phyloP scores from a whole-genome alignment of 352 stramenopile species.

The Globisporangium carolinianum region DNA sequence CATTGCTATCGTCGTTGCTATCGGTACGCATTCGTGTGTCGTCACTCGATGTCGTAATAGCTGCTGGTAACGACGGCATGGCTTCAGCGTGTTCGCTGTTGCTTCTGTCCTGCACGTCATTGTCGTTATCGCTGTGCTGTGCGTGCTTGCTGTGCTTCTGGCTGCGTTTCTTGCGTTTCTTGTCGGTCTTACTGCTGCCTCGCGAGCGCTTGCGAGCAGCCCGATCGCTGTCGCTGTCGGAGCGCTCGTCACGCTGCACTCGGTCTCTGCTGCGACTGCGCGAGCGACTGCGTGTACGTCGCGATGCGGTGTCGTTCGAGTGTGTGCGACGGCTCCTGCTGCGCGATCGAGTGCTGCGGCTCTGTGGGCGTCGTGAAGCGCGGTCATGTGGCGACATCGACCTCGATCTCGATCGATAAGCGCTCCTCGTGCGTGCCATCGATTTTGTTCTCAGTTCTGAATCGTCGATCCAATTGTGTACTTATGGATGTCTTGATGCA shows the following conservation, averaged over 20 bases:
- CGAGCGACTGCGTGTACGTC: background rate
- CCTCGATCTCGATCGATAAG: background rate
- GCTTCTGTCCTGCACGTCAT: background rate
- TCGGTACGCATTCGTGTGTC: background rate
- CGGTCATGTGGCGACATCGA: background rate
- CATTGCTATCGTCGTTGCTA: background rate
- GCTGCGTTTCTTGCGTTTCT: background rate
- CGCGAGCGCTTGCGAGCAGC: background rate
- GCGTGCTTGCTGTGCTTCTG: background rate
- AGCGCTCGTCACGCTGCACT: background rate
- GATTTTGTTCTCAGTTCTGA: too few relatives aligned
- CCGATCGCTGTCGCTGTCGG: background rate
- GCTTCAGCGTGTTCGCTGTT: background rate
- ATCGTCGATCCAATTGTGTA: too few relatives aligned
- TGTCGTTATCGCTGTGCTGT: too few relatives aligned
- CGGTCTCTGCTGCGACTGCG: background rate
- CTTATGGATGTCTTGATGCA: too few relatives aligned
- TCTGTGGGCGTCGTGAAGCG: background rate
- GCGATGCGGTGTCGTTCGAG: background rate
- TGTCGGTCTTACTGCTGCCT: background rate
- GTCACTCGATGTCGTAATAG: background rate
- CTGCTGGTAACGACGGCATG: background rate
- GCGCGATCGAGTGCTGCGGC: conserved; percentile 7
- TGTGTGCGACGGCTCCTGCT: conserved; percentile 8
- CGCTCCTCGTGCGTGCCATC: too few relatives aligned